Evolutionary conservation across 192 early-diverging fungal genomes (phyloP).

Genomic region (Linnemannia elongata): DNA sequence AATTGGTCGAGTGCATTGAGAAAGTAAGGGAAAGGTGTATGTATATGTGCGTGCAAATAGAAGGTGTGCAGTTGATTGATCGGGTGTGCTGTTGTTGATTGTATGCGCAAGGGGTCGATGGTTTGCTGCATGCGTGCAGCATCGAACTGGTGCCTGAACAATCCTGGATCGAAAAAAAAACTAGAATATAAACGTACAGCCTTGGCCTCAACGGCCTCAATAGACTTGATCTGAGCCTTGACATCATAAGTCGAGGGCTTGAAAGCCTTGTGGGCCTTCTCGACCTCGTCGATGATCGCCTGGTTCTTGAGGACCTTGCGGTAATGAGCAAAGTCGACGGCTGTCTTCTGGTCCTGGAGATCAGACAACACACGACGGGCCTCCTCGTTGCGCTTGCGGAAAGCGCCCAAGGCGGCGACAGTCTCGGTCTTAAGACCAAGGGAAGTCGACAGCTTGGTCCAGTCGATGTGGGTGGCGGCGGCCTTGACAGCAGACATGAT

Average conservation of each 20-base stretch:
- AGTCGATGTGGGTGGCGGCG: conserved; percentile 86
- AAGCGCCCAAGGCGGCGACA: conserved; percentile 83
- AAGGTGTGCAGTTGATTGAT: too few relatives aligned
- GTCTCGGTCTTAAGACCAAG: conserved; percentile 90
- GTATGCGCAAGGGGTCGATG: background rate
- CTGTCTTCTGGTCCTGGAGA: conserved; percentile 84
- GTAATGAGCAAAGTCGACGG: conserved; percentile 93
- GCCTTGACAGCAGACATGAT: conserved; percentile 57
- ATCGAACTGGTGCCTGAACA: too few relatives aligned
- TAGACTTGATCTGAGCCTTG: conserved; percentile 85
- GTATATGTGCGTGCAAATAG: background rate
- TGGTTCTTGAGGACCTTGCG: conserved; percentile 91
- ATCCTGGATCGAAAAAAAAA: background rate
- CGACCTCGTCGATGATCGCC: conserved; percentile 89
- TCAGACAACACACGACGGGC: conserved; percentile 85
- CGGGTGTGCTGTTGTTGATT: background rate
- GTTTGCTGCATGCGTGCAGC: background rate
- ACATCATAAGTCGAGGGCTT: conserved; percentile 88
- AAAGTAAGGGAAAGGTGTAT: background rate
- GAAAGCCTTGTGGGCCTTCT: conserved; percentile 86
- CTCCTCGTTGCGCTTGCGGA: conserved; percentile 96
- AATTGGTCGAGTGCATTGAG: background rate
- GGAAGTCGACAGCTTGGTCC: conserved; percentile 85
- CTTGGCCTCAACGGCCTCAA: conserved; percentile 82
- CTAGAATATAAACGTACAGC: conserved; percentile 68